phyloP scores from a whole-genome alignment of 495 filamentous ascomycete species.

The Penicillium lagena region DNA sequence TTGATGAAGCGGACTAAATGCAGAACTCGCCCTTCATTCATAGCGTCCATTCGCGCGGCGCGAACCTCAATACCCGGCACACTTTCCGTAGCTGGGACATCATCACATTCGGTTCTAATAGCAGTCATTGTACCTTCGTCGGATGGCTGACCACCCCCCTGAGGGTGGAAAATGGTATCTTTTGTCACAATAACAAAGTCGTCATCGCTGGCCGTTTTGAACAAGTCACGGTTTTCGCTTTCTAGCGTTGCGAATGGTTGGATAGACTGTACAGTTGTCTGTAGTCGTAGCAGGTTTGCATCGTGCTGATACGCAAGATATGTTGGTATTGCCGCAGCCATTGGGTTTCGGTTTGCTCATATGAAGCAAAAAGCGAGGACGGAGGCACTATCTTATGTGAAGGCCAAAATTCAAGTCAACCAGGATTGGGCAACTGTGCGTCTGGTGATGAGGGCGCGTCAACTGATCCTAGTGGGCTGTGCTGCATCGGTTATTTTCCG shows the following conservation, averaged over 20 bases:
- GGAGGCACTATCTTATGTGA: no score
- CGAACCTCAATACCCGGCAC: background rate
- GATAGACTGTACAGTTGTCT: constrained; percentile 37
- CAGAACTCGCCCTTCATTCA: constrained; percentile 42
- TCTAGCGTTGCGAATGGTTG: constrained; percentile 38
- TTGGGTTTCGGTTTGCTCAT: no score
- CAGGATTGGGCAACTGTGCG: no score
- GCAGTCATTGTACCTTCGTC: constrained; percentile 48
- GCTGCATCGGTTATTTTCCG: no score
- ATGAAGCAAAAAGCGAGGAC: no score
- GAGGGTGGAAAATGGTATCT: constrained; percentile 59
- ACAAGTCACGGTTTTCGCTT: constrained; percentile 39
- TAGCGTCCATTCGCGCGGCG: constrained; percentile 40
- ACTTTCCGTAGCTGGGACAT: no score
- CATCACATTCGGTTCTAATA: no score
- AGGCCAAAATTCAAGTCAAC: no score
- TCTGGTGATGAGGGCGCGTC: no score
- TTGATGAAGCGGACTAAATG: constrained; percentile 51
- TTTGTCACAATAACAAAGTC: constrained; percentile 49
- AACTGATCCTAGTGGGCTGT: no score
- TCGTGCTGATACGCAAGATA: constrained; percentile 50
- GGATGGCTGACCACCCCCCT: constrained; percentile 61
- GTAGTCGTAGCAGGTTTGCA: constrained; percentile 36
- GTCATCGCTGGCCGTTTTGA: constrained; percentile 39
- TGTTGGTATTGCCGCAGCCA: constrained; percentile 23